phyloP scores from a whole-genome alignment of 768 basidiomycete genomes.

The Neoboletus brunneissimus region DNA sequence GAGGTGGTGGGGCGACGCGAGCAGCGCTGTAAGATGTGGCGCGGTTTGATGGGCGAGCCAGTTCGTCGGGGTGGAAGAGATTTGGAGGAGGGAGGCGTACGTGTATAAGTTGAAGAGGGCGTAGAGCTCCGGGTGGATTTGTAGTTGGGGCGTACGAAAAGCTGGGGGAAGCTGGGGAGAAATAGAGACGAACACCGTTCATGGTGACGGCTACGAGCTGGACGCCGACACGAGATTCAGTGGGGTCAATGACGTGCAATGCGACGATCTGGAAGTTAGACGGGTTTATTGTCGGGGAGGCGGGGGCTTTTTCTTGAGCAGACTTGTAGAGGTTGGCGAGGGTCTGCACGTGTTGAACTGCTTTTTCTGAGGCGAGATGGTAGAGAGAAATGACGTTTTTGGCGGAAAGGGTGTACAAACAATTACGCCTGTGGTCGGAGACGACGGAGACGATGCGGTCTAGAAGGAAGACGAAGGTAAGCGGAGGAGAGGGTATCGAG shows the following conservation, averaged over 20 bases:
- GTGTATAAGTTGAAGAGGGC: slow-evolving; percentile 64
- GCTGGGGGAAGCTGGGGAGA: slow-evolving; percentile 52
- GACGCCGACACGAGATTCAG: slow-evolving; percentile 65
- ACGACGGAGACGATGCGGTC: slow-evolving; percentile 71
- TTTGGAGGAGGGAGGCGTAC: slow-evolving; percentile 77
- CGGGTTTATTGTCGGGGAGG: slow-evolving; percentile 66
- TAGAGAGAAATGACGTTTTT: slow-evolving; percentile 67
- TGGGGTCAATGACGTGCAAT: slow-evolving; percentile 64
- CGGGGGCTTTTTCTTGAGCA: slow-evolving; percentile 79
- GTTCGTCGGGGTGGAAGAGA: slow-evolving; percentile 74
- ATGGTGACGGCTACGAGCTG: slow-evolving; percentile 80
- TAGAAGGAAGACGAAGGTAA: slow-evolving; percentile 30
- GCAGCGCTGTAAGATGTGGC: slow-evolving; percentile 47
- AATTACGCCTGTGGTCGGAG: slow-evolving; percentile 64
- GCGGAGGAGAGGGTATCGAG: background rate
- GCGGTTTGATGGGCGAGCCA: slow-evolving; percentile 49
- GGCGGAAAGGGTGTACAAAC: slow-evolving; percentile 74
- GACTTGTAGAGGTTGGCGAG: slow-evolving; percentile 71
- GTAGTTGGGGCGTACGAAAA: slow-evolving; percentile 47
- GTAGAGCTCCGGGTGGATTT: slow-evolving; percentile 26
- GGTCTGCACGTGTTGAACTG: slow-evolving; percentile 69
- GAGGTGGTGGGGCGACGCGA: slow-evolving; percentile 41
- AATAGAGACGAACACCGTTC: slow-evolving; percentile 84
- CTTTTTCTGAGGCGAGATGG: slow-evolving; percentile 58
- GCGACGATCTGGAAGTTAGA: slow-evolving; percentile 68